phyloP scores from a whole-genome alignment of 139 green algal genomes.

The Chlorella sp. region DNA sequence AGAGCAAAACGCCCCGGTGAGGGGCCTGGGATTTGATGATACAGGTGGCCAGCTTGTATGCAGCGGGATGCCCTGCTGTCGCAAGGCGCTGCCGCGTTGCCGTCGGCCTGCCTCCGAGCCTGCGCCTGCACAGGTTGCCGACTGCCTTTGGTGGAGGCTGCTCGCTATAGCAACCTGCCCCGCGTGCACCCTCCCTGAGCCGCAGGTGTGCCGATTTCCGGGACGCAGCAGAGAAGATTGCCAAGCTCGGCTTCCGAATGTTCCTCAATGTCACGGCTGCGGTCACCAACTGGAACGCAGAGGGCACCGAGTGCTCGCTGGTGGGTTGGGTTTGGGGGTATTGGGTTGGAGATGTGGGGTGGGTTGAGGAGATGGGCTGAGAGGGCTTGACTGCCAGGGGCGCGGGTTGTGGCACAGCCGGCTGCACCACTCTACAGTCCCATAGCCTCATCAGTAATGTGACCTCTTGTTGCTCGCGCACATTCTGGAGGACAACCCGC shows the following conservation, averaged over 20 bases:
- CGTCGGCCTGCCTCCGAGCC: too few species aligned
- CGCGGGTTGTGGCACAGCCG: too few species aligned
- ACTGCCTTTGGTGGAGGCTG: too few species aligned
- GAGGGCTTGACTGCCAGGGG: too few species aligned
- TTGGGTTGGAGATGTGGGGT: too few species aligned
- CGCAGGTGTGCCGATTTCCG: constrained; percentile 64
- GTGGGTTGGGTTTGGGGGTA: constrained; percentile 33
- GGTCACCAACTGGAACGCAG: constrained; percentile 85
- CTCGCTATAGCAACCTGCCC: too few species aligned
- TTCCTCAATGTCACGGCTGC: constrained; percentile 87
- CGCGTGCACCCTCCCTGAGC: not conserved
- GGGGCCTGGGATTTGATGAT: not conserved
- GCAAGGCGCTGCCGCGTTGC: too few species aligned
- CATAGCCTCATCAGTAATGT: too few species aligned
- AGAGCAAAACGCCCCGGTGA: constrained; percentile 66
- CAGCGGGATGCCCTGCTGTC: too few species aligned
- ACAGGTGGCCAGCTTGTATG: not conserved
- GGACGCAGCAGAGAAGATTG: constrained; percentile 83
- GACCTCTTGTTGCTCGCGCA: constrained; percentile 29
- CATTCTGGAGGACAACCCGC: constrained; percentile 89
- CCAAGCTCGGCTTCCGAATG: constrained; percentile 81
- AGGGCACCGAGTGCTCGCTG: constrained; percentile 88
- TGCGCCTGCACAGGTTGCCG: too few species aligned
- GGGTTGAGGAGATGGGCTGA: too few species aligned
- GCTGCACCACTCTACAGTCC: too few species aligned